Percentiles rank a stretch among this genome's conserved stretches.
Evolutionary conservation across 805 yeast species (phyloP).

Genomic region (Ogataea thermomethanolica): DNA sequence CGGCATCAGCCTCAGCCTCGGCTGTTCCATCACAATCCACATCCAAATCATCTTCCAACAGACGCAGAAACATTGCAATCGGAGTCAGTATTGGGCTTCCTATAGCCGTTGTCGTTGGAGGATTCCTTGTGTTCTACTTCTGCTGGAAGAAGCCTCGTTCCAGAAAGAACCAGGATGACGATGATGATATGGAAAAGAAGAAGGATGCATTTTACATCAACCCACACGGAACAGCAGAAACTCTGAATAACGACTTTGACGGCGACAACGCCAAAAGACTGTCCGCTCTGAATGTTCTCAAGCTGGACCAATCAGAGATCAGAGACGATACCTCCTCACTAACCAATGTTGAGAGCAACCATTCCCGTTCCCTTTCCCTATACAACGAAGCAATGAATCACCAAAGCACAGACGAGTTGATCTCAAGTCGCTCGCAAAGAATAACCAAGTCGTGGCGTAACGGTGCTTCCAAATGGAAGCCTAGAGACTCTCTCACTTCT

Average conservation of each 20-base stretch:
- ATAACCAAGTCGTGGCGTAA: conserved; percentile 62
- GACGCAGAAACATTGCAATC: conserved; percentile 62
- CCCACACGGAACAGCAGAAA: conserved; percentile 21
- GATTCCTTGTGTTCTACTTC: conserved; percentile 50
- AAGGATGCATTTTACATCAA: conserved; percentile 17
- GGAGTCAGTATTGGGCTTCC: conserved; percentile 91
- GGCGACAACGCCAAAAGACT: conserved; percentile 34
- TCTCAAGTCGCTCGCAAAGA: conserved; percentile 26
- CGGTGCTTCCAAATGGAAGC: conserved; percentile 39
- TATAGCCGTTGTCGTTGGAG: conserved; percentile 46
- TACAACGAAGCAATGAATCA: conserved; percentile 40
- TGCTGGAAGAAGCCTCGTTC: conserved; percentile 47
- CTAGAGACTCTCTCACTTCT: conserved; percentile 67
- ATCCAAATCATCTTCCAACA: background rate
- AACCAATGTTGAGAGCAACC: conserved; percentile 47
- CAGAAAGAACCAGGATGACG: conserved; percentile 19
- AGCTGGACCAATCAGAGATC: conserved; percentile 41
- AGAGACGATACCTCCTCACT: conserved; percentile 44
- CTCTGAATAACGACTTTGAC: conserved; percentile 28
- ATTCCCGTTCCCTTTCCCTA: conserved; percentile 29
- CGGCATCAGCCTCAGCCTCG: conserved; percentile 6
- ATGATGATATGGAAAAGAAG: conserved; percentile 29
- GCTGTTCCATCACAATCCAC: conserved; percentile 25
- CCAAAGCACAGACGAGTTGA: conserved; percentile 38
- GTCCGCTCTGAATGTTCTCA: conserved; percentile 49